These are phyloP conservation scores for Dryadomyces quercus-mongolicae DNA, from an alignment of 2,329 filamentous ascomycete species.

Conservation along the genomic window DNA sequence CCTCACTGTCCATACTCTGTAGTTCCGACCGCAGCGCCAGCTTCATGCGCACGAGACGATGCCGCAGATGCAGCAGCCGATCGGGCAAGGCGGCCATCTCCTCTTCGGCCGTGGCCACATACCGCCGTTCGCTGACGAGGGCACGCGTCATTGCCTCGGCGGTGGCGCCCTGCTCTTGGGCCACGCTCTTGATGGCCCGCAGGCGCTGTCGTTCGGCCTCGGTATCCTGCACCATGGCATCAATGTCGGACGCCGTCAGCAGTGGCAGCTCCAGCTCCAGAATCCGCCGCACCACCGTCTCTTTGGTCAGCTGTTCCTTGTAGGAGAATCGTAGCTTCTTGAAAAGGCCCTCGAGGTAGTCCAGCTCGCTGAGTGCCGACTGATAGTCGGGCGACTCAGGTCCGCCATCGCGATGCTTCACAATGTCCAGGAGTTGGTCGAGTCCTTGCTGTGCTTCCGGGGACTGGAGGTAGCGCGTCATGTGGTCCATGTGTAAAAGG, in stretches of 20 bases:
- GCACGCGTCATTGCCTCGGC: slow-evolving; percentile 54
- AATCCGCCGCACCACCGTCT: slow-evolving; percentile 90
- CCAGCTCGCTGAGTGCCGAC: slow-evolving; percentile 43
- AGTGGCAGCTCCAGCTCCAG: slow-evolving; percentile 83
- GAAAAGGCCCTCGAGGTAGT: slow-evolving; percentile 90
- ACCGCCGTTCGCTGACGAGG: slow-evolving; percentile 34
- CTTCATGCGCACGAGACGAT: slow-evolving; percentile 33
- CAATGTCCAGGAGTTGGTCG: slow-evolving; percentile 8
- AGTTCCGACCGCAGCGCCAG: slow-evolving; percentile 58
- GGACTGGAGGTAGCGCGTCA: slow-evolving; percentile 8
- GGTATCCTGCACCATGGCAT: slow-evolving; percentile 58
- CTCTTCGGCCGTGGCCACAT: slow-evolving; percentile 33
- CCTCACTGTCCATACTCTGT: slow-evolving; percentile 47
- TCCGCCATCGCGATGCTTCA: slow-evolving; percentile 5
- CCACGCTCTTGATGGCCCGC: slow-evolving; percentile 69
- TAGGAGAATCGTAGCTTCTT: slow-evolving; percentile 94
- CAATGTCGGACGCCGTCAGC: slow-evolving; percentile 71
- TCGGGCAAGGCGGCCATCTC: slow-evolving; percentile 37
- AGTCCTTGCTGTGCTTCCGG: slow-evolving; percentile 7
- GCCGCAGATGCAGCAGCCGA: slow-evolving; percentile 10
- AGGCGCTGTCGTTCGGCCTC: slow-evolving; percentile 58
- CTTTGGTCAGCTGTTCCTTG: slow-evolving; percentile 96
- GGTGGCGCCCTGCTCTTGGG: slow-evolving; percentile 58
- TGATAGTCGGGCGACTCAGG: slow-evolving; percentile 7
- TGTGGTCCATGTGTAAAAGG: slow-evolving; percentile 10